Conservation (phyloP, 2,329 filamentous ascomycete genomes). For the Epichloe sibirici region DNA sequence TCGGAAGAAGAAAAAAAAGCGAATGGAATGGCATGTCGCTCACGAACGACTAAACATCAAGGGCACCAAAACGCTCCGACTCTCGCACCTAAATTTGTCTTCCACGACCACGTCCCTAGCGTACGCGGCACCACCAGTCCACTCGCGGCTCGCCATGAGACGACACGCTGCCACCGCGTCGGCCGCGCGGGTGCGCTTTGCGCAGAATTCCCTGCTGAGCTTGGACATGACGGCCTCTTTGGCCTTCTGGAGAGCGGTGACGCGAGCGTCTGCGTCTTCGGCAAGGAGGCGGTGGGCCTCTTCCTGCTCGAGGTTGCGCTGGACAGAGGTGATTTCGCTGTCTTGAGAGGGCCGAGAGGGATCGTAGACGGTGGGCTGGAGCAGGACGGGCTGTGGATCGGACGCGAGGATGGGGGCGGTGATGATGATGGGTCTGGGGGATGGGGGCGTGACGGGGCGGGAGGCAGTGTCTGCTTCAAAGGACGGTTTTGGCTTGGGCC, state of each 20-base stretch:
- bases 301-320: conserved; percentile 46
- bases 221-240: conserved; percentile 49
- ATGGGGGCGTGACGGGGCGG: conserved; percentile 16
- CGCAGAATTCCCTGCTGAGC: conserved; percentile 39
- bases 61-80: conserved; percentile 42
- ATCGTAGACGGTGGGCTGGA: conserved; percentile 47
- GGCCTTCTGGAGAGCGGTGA: conserved; percentile 43
- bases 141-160: conserved; percentile 18
- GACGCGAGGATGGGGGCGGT: conserved; percentile 36
- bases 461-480: conserved; percentile 13
- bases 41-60: conserved; percentile 43
- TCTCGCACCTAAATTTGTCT: conserved; percentile 37
- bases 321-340: conserved; percentile 42
- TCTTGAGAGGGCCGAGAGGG: conserved; percentile 23
- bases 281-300: conserved; percentile 42
- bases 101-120: conserved; percentile 23
- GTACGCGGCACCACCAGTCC: conserved; percentile 14
- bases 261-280: conserved; percentile 42
- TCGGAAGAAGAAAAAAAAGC: too few relatives aligned
- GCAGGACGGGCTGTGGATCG: conserved; percentile 38
- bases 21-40: background rate
- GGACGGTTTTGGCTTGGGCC: conserved; percentile 13
- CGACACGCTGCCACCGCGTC: conserved; percentile 24
- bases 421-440: conserved; percentile 32
- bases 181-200: conserved; percentile 19